These are phyloP conservation scores for Phycomyces blakesleeanus DNA, from an alignment of 192 early-diverging fungal genomes.

Conservation along the genomic window DNA sequence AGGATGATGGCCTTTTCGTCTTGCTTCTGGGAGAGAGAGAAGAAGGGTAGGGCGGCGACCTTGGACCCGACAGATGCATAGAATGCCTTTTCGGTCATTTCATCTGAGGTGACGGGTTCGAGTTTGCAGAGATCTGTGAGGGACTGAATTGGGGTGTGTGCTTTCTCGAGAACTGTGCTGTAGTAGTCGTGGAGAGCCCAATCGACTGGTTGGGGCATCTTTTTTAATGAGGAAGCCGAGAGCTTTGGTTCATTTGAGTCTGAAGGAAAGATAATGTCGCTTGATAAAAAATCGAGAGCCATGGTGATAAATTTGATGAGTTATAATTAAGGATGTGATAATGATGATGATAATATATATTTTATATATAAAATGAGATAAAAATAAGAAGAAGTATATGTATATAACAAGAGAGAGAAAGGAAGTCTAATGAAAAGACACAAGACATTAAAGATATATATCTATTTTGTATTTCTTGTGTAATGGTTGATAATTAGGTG, in stretches of 20 bases:
- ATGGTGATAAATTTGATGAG: too few relatives aligned
- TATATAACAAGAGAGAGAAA: too few relatives aligned
- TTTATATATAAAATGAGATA: too few relatives aligned
- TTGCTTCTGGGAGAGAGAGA: constrained; percentile 11
- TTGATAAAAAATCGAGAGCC: constrained; percentile 21
- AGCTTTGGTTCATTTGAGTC: constrained; percentile 23
- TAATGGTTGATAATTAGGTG: background rate
- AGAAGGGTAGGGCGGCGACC: constrained; percentile 8
- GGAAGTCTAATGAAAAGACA: too few relatives aligned
- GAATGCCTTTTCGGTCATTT: background rate
- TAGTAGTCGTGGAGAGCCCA: constrained; percentile 19
- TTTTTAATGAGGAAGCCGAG: constrained; percentile 11
- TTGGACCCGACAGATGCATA: constrained; percentile 5
- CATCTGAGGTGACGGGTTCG: constrained; percentile 10
- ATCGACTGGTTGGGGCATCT: constrained; percentile 22
- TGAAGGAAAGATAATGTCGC: constrained; percentile 25
- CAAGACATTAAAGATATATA: too few relatives aligned
- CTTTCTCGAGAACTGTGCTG: constrained; percentile 13
- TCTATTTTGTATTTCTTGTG: too few relatives aligned
- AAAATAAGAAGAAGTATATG: too few relatives aligned
- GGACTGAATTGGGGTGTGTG: constrained; percentile 5
- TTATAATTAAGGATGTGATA: too few relatives aligned
- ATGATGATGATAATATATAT: too few relatives aligned
- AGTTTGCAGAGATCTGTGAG: constrained; percentile 9
- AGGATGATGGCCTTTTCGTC: constrained; percentile 10